Percentiles rank a stretch among this genome's conserved stretches.
phyloP scores from a whole-genome alignment of 176 grass and related monocot genomes.

The Carex parvula region DNA sequence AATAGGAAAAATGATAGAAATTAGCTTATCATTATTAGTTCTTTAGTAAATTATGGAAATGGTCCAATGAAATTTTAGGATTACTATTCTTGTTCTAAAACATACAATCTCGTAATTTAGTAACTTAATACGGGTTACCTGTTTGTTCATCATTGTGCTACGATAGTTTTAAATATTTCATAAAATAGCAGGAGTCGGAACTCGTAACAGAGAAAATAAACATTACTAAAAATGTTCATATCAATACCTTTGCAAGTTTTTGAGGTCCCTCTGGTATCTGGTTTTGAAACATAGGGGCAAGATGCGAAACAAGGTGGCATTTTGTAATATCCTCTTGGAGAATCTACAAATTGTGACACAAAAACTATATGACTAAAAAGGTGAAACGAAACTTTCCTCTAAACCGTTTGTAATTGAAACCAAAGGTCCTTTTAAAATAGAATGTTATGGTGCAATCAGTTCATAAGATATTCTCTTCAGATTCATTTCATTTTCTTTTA shows the following conservation, averaged over 20 bases:
- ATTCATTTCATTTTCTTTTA: neutral
- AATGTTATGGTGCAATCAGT: neutral
- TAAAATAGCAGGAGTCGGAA: neutral
- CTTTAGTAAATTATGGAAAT: neutral
- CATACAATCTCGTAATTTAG: neutral
- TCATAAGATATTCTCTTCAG: neutral
- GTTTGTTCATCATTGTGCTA: neutral
- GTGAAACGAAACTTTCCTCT: neutral
- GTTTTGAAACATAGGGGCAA: constrained; percentile 65
- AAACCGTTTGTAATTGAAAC: too few species aligned
- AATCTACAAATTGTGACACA: constrained; percentile 32
- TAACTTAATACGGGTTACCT: neutral
- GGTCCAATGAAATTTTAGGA: neutral
- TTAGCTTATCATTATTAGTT: neutral
- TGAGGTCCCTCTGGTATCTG: constrained; percentile 27
- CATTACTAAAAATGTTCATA: neutral
- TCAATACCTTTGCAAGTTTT: constrained; percentile 57
- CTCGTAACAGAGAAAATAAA: neutral
- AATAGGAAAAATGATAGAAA: neutral
- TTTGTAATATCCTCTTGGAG: constrained; percentile 88
- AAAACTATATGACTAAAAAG: neutral
- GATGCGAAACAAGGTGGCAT: constrained; percentile 62
- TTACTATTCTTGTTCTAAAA: neutral
- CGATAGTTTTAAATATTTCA: neutral
- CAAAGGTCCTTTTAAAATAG: too few species aligned